These are phyloP conservation scores for Echium plantagineum DNA, from an alignment of 257 asterid species.

Conservation along the genomic window DNA sequence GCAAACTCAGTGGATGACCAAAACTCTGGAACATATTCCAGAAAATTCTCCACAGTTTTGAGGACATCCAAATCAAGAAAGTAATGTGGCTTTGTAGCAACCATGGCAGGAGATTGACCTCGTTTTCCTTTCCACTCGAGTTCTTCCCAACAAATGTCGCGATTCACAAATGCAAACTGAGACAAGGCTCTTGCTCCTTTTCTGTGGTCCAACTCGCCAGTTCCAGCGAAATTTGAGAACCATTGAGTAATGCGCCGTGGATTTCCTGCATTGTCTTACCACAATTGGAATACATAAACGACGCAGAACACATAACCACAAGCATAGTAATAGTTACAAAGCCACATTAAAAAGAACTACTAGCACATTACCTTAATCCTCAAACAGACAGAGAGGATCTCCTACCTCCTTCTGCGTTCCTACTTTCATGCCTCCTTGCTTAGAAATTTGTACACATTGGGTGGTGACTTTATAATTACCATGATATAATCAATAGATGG, in stretches of 20 bases:
- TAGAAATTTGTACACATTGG: no score
- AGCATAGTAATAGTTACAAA: neutral
- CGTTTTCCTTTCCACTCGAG: slow-evolving; percentile 97
- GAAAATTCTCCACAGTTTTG: slow-evolving; percentile 80
- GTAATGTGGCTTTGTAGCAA: slow-evolving; percentile 97
- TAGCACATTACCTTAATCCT: neutral
- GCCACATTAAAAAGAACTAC: neutral
- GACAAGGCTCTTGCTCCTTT: slow-evolving; percentile 92
- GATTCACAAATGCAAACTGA: slow-evolving; percentile 78
- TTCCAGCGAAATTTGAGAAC: slow-evolving; percentile 72
- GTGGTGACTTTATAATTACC: no score
- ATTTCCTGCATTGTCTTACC: slow-evolving; percentile 39
- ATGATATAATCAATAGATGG: no score
- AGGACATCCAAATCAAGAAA: slow-evolving; percentile 93
- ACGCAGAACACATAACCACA: neutral
- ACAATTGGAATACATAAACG: slow-evolving; percentile 7
- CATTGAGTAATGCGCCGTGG: slow-evolving; percentile 60
- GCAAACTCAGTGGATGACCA: slow-evolving; percentile 88
- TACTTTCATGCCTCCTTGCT: no score
- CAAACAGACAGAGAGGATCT: no score
- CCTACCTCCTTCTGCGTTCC: no score
- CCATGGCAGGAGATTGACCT: slow-evolving; percentile 99
- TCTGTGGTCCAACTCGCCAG: slow-evolving; percentile 49
- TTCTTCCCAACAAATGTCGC: slow-evolving; percentile 98
- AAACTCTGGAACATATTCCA: slow-evolving; percentile 86